Evolutionary conservation across 2,329 filamentous ascomycete genomes (phyloP), one percentile per base, ranked within the genome.

Genomic region (Scedosporium apiospermum): DNA sequence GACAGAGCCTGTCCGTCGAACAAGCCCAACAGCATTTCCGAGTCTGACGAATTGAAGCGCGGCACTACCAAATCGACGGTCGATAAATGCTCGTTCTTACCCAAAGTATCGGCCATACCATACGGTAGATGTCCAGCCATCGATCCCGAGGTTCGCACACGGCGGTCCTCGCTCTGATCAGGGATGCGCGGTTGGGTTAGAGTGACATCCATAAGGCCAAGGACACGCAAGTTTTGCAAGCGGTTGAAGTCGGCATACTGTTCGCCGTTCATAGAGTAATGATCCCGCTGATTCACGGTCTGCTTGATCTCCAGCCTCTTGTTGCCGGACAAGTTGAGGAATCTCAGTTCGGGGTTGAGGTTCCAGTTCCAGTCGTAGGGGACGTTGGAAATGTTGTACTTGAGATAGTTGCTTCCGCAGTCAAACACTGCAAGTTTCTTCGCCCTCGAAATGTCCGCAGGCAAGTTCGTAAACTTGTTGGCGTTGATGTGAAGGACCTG

Each of bases 291-390:
- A 61, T 62, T 12, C 30, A 53, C 41, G 27, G 84, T 85, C 67
- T 84, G 82, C 71, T 89, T 89, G 77, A 99, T 98, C 74, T 99
- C 95, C 41, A 99, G 77, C 60, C 93, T 87, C 74, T 96, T 97
- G 77, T 99, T 99, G 60, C 95, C 95, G 0, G 93, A 98, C 70
- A 99, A 81, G 71, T 98, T 99, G 65, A 99, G 87, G 71, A 96
- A 99, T 66, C 93, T 89, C 67, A 99, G 78, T 69, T 97, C 96
- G 58, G 90, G 91, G 70, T 99, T 99, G 81, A 95, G 90, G 71
- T 98, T 98, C 95, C 95, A 99, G 70, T 99, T 99, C 95, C 95
- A 99, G 72, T 99, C 95, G 72, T 99, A 99, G 0, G 93, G 95
- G 81, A 96, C 96, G 71, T 99, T 99, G 34, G 92, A 95, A 58